A percentile compares a stretch with the other conserved stretches of the same genome.
These are phyloP conservation scores for bread wheat (Triticum aestivum) DNA, from an alignment of 176 grass and related monocot genomes.

Conservation along the genomic window IWGSC_CS_RefSeq_v2.1 NC_057806.1:618873941-618874440, in stretches of 20 bases:
- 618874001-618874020: no score
- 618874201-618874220: neutral
- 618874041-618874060: neutral
- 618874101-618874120: neutral
- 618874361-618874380: conserved; percentile 26
- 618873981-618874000: no score
- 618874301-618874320: neutral
- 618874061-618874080: neutral
- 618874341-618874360: neutral
- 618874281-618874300: neutral
- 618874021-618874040: neutral
- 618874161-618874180: neutral
- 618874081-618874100: neutral
- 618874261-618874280: neutral
- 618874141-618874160: neutral
- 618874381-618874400: conserved; percentile 65
- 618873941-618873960: no score
- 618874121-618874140: neutral
- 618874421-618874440: no score
- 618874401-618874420: conserved; percentile 41
- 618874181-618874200: neutral
- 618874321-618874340: neutral
- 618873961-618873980: no score
- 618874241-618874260: neutral
- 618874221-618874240: neutral